Evolutionary conservation across 306 rosid species (phyloP), one percentile per base, ranked within the genome.

Genomic region (Casuarina cunninghamiana): DNA sequence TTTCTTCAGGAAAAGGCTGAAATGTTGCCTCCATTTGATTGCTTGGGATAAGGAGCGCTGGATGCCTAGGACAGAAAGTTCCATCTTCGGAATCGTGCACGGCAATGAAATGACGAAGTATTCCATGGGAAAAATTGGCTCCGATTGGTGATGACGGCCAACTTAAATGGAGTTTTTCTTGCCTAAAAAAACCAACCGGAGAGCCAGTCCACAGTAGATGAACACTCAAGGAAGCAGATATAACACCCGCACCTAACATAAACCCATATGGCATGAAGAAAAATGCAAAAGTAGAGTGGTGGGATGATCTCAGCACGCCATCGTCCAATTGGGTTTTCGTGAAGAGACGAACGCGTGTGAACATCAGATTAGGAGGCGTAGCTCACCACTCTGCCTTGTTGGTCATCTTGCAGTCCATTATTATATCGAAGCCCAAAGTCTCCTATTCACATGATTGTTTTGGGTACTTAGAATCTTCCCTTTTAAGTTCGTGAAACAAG

Each of bases 211-310:
- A 83, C 74, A 81, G 81, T 79, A 84, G 92, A 86, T 74, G 38
- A 74, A 88, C 82, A 79, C 75, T 73, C 44, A 74, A 79, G 80
- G 74, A 76, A 76, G 88, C 80, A 86, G 93, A 83, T 90, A 71
- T 76, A 90, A 78, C 93, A 62, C 50, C 86, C 93, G 17, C 53
- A 91, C 97, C 97, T 86, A 89, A 11, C 69, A 3, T 61, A 62
- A 66, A 73, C 16, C 17, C 21, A 32, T 17, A 26, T 21, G 76
- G 81, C 85, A 78, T 71, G 48, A 3, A 44, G 48, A 4, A 44
- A 6, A 41, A 26, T 26, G 32, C 32, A 26, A 26, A 26, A 26
- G 32, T 26, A 1, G 32, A 26, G 32, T 26, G 32, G 32, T 26
- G 32, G 32, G 32, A 26, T 26, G 32, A 26, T 26, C 32, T 26